phyloP scores from a whole-genome alignment of 345 rosid genomes.

The Eutrema japonicum region DNA sequence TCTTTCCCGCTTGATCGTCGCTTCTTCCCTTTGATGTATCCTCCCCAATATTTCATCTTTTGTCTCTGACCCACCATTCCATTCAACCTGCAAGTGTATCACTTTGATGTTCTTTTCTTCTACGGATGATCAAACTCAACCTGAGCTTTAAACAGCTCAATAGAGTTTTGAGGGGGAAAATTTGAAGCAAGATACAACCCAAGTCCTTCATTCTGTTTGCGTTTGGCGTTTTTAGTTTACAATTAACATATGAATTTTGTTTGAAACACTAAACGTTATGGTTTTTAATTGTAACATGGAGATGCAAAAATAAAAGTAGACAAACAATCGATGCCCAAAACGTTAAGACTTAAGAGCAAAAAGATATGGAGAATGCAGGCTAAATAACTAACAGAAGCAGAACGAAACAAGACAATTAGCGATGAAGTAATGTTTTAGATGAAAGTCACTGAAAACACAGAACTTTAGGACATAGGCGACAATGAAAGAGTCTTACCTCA shows the following conservation, averaged over 20 bases:
- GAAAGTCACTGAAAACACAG: not conserved
- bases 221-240: no score
- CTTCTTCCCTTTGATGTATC: slow-evolving; percentile 86
- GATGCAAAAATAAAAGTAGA: no score
- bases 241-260: not conserved
- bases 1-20: slow-evolving; percentile 87
- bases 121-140: slow-evolving; percentile 16
- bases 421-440: not conserved
- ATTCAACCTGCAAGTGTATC: slow-evolving; percentile 72
- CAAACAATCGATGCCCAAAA: no score
- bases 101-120: slow-evolving; percentile 4
- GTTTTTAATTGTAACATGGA: no score
- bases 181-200: not conserved
- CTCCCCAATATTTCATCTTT: slow-evolving; percentile 71
- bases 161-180: not conserved
- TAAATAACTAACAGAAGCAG: not conserved
- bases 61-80: slow-evolving; percentile 81
- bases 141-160: slow-evolving; percentile 9
- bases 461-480: not conserved
- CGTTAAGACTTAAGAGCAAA: no score
- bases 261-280: not conserved
- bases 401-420: not conserved
- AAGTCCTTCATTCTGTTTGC: not conserved
- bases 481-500: slow-evolving; percentile 53
- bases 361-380: not conserved